Percentiles rank a stretch among this genome's conserved stretches.
phyloP scores from a whole-genome alignment of 140 eudicot genomes.

The Stevia rebaudiana region DNA sequence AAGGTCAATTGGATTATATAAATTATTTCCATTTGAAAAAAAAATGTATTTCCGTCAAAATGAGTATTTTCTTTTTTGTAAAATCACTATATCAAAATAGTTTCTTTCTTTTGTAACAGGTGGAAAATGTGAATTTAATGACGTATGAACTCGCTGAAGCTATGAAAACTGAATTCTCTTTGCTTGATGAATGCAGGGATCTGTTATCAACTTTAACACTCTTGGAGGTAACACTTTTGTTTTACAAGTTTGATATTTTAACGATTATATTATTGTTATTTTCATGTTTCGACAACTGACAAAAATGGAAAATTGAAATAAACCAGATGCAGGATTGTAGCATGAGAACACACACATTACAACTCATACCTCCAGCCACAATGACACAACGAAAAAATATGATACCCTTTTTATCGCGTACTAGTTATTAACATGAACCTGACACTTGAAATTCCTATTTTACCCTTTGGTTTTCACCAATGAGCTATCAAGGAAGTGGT shows the following conservation, averaged over 20 bases:
- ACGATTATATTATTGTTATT: not conserved
- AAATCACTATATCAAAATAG: not conserved
- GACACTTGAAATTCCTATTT: constrained; percentile 11
- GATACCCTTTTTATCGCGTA: constrained; percentile 30
- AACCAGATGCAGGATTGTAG: constrained; percentile 59
- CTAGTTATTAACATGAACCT: constrained; percentile 27
- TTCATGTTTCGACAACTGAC: constrained; percentile 7
- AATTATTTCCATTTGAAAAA: not conserved
- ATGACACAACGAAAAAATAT: constrained; percentile 24
- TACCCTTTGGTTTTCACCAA: constrained; percentile 11
- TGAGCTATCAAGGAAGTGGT: not conserved
- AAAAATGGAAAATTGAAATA: not conserved
- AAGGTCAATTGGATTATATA: constrained; percentile 36
- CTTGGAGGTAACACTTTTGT: constrained; percentile 37
- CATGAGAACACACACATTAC: constrained; percentile 48
- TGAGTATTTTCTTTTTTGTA: not conserved
- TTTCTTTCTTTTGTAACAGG: constrained; percentile 28
- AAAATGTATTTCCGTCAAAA: not conserved
- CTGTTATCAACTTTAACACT: constrained; percentile 45
- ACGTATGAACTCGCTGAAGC: constrained; percentile 52
- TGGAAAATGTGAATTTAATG: constrained; percentile 50
- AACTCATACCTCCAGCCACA: constrained; percentile 28
- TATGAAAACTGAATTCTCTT: constrained; percentile 40
- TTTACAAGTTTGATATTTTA: not conserved
- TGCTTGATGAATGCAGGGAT: constrained; percentile 63